Conservation (phyloP, 73 alveolate genomes). For the Blepharisma japonicum region DNA sequence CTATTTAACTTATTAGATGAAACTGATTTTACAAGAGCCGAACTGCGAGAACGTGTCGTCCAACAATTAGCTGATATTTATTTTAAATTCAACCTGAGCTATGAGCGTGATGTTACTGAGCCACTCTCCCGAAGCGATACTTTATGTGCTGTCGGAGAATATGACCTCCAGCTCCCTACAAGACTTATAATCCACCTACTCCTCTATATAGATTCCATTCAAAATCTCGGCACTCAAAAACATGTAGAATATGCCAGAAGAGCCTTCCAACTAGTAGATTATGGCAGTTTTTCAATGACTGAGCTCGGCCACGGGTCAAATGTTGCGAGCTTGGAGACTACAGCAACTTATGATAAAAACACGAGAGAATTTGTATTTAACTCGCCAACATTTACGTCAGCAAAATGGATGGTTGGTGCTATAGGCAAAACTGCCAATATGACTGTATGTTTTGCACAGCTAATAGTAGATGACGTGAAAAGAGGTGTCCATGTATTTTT, state of each 20-base stretch:
- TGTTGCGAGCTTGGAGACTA: constrained; percentile 69
- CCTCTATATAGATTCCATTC: neutral
- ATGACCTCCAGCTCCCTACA: neutral
- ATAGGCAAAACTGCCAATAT: constrained; percentile 62
- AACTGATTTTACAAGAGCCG: no score
- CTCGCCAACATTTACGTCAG: constrained; percentile 64
- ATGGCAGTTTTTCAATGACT: constrained; percentile 37
- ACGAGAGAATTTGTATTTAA: constrained; percentile 64
- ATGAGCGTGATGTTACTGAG: neutral
- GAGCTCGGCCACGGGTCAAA: constrained; percentile 88
- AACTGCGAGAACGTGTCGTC: no score
- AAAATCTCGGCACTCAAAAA: neutral
- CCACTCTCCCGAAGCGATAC: neutral
- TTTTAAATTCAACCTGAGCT: neutral
- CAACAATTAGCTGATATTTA: neutral
- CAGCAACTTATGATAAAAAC: constrained; percentile 70
- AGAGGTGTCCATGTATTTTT: constrained; percentile 82
- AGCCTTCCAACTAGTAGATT: neutral
- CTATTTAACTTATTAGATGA: no score
- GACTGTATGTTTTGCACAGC: constrained; percentile 73
- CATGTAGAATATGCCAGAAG: neutral
- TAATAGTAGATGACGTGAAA: constrained; percentile 48
- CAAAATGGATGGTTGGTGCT: constrained; percentile 86
- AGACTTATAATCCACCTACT: neutral
- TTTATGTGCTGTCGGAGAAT: neutral